Base-by-base conservation (phyloP, 805 yeast species). In the Clavispora santaluciae region DNA sequence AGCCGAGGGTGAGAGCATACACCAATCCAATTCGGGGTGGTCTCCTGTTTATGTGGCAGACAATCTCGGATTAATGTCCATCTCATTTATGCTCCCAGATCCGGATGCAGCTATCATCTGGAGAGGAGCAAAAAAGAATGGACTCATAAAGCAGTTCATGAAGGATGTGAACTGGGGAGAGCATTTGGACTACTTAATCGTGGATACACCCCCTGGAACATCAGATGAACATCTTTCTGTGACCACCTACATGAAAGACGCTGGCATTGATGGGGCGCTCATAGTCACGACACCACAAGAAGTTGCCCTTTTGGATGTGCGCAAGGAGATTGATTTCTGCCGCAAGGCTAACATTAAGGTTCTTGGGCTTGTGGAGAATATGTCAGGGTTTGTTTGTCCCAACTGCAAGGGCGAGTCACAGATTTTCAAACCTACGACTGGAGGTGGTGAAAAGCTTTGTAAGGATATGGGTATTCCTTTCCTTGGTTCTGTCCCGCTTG, bases 301-400 rank as follows among this genome's bases (percentile, higher is more conserved):
- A 60, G 98, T 91, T 16, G 95, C 99, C 0, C 66, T 93, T 30
- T 65, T 93, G 35, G 99, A 93, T 57, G 99, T 93, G 4, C 71
- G 99, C 42, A 93, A 93, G 62, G 99, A 93, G 57, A 86, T 93
- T 16, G 95, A 91, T 58, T 93, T 93, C 55, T 93, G 99, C 62
- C 73, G 80, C 33, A 93, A 93, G 61, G 98, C 98, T 2, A 82
- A 81, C 2, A 89, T 93, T 46, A 82, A 75, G 44, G 76, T 93
- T 3, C 61, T 93, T 33, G 99, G 99, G 0, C 63, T 93, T 11
- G 97, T 93, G 15, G 99, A 93, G 60, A 93, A 93, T 61, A 93
- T 93, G 99, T 79, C 96, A 7, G 99, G 99, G 2, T 93, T 93
- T 66, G 98, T 93, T 12, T 93, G 99, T 60, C 99, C 99, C 4